Base-by-base conservation (phyloP, 192 early-diverging fungal genomes). In the Backusella tuberculispora region DNA sequence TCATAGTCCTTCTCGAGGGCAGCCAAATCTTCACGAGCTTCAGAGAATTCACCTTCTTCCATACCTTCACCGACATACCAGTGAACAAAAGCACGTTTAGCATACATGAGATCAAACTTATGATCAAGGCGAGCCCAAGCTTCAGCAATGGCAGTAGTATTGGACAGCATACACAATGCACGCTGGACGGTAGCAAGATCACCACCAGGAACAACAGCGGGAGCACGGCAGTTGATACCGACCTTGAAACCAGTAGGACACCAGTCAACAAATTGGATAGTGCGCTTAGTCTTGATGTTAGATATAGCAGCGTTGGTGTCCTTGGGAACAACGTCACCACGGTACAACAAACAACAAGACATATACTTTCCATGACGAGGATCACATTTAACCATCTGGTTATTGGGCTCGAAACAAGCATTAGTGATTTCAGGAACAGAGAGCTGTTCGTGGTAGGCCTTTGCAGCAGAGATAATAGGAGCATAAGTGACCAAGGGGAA, bases 1-100 rank as follows among this genome's bases (percentile, higher is more conserved):
- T 97, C 95, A 85, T 96, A 97, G 81, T 97, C 95, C 93, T 96
- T 96, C 87, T 97, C 95, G 76, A 97, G 94, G 64, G 95, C 95
- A 82, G 95, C 95, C 88, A 97, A 92, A 83, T 97, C 95, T 85
- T 97, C 95, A 85, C 95, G 95, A 75, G 96, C 95, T 87, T 97
- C 95, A 76, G 95, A 94, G 86, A 97, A 97, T 83, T 97, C 95
- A 90, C 94, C 93, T 85, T 95, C 95, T 80, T 97, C 95, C 95
- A 97, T 96, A 66, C 95, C 95, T 84, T 97, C 95, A 74, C 94
- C 95, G 66, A 93, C 94, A 82, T 95, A 97, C 95, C 95, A 97
- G 84, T 97, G 95, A 76, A 97, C 88, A 87, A 93, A 97, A 83
- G 95, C 95, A 78, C 94, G 94, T 79, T 92, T 87, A 43, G 89